phyloP scores from a whole-genome alignment of 352 stramenopile species.

The Phytopythium cucurbitacearum region DNA sequence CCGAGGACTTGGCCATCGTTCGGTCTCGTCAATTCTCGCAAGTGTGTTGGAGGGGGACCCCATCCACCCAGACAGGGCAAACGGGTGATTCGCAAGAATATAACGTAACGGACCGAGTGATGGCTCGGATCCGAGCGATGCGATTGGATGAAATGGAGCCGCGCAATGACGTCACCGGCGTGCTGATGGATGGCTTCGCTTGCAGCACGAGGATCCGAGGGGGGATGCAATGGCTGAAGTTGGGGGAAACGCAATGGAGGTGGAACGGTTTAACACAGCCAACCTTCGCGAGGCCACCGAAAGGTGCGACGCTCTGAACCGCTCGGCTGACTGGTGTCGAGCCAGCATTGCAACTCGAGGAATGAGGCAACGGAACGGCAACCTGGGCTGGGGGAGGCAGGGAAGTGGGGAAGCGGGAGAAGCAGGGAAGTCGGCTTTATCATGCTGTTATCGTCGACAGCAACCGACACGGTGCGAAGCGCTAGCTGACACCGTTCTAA shows the following conservation, averaged over 20 bases:
- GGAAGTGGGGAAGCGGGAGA: no score
- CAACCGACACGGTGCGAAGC: not conserved
- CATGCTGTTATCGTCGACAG: no score
- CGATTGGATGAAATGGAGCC: constrained; percentile 1
- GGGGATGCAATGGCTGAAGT: not conserved
- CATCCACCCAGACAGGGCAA: not conserved
- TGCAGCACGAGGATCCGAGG: not conserved
- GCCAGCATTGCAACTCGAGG: no score
- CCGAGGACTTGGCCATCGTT: constrained; percentile 56
- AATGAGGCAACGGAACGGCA: not conserved
- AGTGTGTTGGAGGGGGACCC: not conserved
- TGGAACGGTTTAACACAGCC: constrained; percentile 3
- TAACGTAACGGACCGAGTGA: not conserved
- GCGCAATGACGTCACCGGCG: not conserved
- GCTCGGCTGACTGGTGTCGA: no score
- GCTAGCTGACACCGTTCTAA: constrained; percentile 29
- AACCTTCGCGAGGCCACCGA: no score
- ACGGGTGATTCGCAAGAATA: constrained; percentile 14
- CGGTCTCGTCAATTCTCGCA: not conserved
- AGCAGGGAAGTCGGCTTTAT: no score
- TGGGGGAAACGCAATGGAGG: constrained; percentile 7
- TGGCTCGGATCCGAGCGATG: not conserved
- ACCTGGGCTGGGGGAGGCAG: not conserved
- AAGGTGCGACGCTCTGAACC: no score
- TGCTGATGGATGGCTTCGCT: constrained; percentile 4